Evolutionary conservation across 495 filamentous ascomycete genomes (phyloP), one percentile per base, ranked within the genome.

Genomic region (Daldinia concentrica): DNA sequence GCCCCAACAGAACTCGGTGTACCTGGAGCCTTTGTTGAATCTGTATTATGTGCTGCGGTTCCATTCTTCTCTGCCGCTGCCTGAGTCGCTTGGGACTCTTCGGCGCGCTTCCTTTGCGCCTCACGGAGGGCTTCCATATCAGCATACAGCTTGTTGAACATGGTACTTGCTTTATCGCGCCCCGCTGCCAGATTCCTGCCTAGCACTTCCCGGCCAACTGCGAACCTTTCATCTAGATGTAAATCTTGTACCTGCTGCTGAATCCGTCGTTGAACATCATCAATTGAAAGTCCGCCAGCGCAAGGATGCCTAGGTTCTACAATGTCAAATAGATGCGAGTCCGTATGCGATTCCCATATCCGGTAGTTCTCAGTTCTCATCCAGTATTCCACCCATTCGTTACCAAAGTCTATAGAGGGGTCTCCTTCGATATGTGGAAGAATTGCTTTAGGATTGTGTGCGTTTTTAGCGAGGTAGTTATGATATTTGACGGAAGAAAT

Each of bases 251-350:
- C 93, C 76, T 93, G 94, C 79, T 96, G 93, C 17, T 93, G 89
- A 27, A 99, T 85, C 30, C 95, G 88, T 36, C 95, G 86, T 75
- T 98, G 95, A 39, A 99, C 90, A 77, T 99, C 95, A 43, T 99
- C 95, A 70, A 99, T 94, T 0, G 92, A 92, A 41, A 99, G 84
- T 1, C 94, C 94, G n/a, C 95, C 96, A 11, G 95, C 94, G 79
- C 91, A 96, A 2, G 97, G 95, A 80, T 99, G 95, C 52, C 88
- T 89, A 5, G 95, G 95, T 63, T 97, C 93, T 17, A 95, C 92
- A 69, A 99, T 91, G 68, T 97, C 95, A 75, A 97, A 99, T 4
- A 98, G 82, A 72, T 97, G 91, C 15, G 90, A 90, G 71, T 98
- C 95, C 30, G 88, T 89, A 59, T 84, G 71, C 24, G 75, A 82